Conservation (phyloP, 441 rosid genomes). For the Lepidium campestre region DNA sequence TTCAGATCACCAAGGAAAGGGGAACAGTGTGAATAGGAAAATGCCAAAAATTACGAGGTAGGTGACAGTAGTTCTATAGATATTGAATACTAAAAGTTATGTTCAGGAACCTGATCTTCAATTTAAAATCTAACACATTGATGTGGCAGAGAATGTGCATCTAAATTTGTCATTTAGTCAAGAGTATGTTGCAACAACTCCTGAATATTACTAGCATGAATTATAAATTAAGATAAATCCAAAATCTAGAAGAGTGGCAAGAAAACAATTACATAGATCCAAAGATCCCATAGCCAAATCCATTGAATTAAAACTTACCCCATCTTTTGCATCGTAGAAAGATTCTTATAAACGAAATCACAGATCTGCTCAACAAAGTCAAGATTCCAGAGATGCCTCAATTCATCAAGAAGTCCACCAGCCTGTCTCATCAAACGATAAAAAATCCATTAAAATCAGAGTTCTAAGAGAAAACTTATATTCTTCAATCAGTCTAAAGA, state of each 20-base stretch:
- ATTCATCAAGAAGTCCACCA: slow-evolving; percentile 75
- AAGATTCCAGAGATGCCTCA: slow-evolving; percentile 58
- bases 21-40: background rate
- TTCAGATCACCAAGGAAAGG: slow-evolving; percentile 1
- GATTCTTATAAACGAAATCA: slow-evolving; percentile 58
- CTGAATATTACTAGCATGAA: background rate
- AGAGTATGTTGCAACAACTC: slow-evolving; percentile 15
- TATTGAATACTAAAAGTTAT: background rate
- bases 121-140: slow-evolving; percentile 14
- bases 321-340: slow-evolving; percentile 62
- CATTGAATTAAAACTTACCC: slow-evolving; percentile 32
- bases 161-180: slow-evolving; percentile 7
- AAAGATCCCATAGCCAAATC: background rate
- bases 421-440: slow-evolving; percentile 49
- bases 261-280: background rate
- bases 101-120: background rate
- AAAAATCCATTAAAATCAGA: background rate
- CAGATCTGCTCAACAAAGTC: slow-evolving; percentile 66
- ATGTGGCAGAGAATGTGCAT: background rate
- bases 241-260: background rate
- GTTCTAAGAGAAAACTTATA: background rate
- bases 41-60: slow-evolving; percentile 10
- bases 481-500: background rate
- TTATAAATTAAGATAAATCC: background rate
- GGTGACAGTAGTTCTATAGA: background rate